These are phyloP conservation scores for Coemansia sp. DNA, from an alignment of 192 early-diverging fungal genomes.

Conservation along the genomic window DNA sequence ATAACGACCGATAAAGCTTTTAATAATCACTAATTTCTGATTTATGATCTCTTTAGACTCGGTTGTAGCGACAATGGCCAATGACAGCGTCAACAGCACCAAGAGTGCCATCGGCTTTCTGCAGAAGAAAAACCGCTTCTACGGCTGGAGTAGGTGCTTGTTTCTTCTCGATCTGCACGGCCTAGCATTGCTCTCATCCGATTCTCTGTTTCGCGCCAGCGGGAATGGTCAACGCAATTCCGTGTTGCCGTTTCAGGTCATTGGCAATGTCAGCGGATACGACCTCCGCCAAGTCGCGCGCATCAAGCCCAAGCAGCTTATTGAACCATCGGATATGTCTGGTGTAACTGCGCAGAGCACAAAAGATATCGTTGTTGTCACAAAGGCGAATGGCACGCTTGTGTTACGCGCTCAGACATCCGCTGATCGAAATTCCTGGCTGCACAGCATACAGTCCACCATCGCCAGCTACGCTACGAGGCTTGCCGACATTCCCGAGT, in stretches of 20 bases:
- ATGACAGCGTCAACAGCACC: neutral
- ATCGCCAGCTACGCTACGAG: neutral
- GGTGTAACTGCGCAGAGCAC: conserved; percentile 23
- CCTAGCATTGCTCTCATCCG: conserved; percentile 24
- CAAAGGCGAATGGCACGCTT: conserved; percentile 17
- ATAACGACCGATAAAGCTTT: neutral
- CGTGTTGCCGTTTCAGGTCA: conserved; percentile 1
- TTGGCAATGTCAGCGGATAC: conserved; percentile 28
- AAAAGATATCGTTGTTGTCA: conserved; percentile 31
- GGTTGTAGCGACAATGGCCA: neutral
- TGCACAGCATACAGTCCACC: neutral
- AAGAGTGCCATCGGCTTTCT: conserved; percentile 27
- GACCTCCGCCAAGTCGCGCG: neutral
- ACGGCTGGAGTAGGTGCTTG: conserved; percentile 45
- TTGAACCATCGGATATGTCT: conserved; percentile 17
- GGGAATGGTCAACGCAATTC: neutral
- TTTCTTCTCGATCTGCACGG: conserved; percentile 31
- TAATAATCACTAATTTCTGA: neutral
- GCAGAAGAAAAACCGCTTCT: conserved; percentile 51
- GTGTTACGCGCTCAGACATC: conserved; percentile 34
- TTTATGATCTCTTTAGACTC: neutral
- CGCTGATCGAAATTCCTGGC: conserved; percentile 19
- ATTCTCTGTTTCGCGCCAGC: conserved; percentile 10
- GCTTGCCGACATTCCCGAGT: conserved; percentile 1
- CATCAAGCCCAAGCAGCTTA: conserved; percentile 29